Conservation (phyloP, 2,329 filamentous ascomycete genomes). For the Colletotrichum sp. region DNA sequence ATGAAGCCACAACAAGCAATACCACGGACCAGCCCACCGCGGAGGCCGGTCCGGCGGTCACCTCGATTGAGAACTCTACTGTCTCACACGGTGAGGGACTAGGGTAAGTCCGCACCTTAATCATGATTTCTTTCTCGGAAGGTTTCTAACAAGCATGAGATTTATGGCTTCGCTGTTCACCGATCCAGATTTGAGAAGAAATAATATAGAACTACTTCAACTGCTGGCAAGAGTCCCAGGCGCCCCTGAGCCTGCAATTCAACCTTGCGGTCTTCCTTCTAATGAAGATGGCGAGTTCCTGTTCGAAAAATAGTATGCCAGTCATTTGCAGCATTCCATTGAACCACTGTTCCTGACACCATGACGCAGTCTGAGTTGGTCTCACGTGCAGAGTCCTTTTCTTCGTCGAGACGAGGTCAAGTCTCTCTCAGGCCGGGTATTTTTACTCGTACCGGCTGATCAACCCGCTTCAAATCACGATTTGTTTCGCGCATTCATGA, state of each 20-base stretch:
- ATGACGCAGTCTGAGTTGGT: constrained; percentile 19
- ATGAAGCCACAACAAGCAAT: neutral
- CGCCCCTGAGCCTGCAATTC: neutral
- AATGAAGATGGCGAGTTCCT: constrained; percentile 4
- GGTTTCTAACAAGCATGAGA: neutral
- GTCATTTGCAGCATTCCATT: neutral
- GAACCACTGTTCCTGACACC: neutral
- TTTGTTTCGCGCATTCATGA: constrained; percentile 39
- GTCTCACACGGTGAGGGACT: constrained; percentile 17
- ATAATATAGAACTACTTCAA: constrained; percentile 16
- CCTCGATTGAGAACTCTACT: constrained; percentile 15
- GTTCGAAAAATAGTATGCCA: constrained; percentile 23
- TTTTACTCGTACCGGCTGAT: neutral
- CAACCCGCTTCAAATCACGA: constrained; percentile 26
- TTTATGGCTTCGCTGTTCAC: constrained; percentile 22
- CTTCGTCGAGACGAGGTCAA: constrained; percentile 29
- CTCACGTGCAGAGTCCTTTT: constrained; percentile 30
- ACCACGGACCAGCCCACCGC: neutral
- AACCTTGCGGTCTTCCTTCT: constrained; percentile 9
- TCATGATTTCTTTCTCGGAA: neutral
- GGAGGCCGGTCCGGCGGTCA: constrained; percentile 18
- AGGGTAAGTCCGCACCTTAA: neutral
- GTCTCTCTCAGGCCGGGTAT: constrained; percentile 25
- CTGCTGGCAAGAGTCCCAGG: constrained; percentile 3
- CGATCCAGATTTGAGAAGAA: constrained; percentile 19